A percentile compares a stretch with the other conserved stretches of the same genome.
phyloP scores from a whole-genome alignment of 768 basidiomycete species.

The Kwoniella sp. region DNA sequence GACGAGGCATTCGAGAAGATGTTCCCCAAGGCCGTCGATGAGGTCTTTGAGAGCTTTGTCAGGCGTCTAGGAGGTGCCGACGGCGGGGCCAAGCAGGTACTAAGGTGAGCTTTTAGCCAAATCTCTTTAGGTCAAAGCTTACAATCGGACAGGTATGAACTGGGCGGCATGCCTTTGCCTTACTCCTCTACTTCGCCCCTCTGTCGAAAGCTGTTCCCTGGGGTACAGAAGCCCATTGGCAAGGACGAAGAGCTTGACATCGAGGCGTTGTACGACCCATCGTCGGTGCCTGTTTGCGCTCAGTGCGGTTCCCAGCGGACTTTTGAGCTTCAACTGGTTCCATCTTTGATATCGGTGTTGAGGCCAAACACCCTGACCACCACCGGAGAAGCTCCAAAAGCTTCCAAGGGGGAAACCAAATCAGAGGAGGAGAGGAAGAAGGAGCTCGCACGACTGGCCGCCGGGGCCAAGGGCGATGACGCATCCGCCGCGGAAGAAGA shows the following conservation, averaged over 20 bases:
- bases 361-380: constrained; percentile 45
- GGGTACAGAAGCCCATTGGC: constrained; percentile 48
- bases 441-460: constrained; percentile 58
- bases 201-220: constrained; percentile 70
- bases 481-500: constrained; percentile 48
- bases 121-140: not conserved
- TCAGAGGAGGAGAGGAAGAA: constrained; percentile 68
- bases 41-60: constrained; percentile 79
- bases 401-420: constrained; percentile 44
- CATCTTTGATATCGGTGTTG: constrained; percentile 80
- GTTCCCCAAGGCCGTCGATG: constrained; percentile 66
- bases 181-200: constrained; percentile 68
- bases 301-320: constrained; percentile 64
- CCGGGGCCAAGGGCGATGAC: constrained; percentile 39
- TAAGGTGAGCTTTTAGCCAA: constrained; percentile 60
- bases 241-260: constrained; percentile 35
- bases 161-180: constrained; percentile 76
- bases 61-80: constrained; percentile 68
- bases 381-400: constrained; percentile 21
- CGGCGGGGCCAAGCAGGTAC: constrained; percentile 59
- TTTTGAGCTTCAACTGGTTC: constrained; percentile 94
- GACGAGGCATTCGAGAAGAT: constrained; percentile 54
- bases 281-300: constrained; percentile 62
- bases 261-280: constrained; percentile 54
- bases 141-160: constrained; percentile 64